Conservation (phyloP, 2,329 filamentous ascomycete genomes). For the Penicillium sp. region DNA sequence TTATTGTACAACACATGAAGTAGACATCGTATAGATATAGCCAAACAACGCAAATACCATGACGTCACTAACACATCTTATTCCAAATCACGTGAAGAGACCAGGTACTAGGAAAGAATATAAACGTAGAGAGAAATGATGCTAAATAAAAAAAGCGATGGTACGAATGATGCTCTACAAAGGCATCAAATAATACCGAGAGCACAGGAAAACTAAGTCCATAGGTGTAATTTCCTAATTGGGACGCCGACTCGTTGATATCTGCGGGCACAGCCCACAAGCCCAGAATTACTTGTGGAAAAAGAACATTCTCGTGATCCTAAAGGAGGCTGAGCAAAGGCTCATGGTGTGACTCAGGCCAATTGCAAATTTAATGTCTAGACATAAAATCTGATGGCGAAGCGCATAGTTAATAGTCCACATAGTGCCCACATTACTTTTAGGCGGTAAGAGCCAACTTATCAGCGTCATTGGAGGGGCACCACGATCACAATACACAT, state of each 20-base stretch:
- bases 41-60: background rate
- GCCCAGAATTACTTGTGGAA: background rate
- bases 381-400: conserved; percentile 4
- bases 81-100: background rate
- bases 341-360: background rate
- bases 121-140: background rate
- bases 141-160: background rate
- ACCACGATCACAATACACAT: conserved; percentile 9
- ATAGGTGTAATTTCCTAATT: background rate
- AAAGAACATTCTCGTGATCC: background rate
- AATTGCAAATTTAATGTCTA: background rate
- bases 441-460: conserved; percentile 18
- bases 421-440: conserved; percentile 5
- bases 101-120: background rate
- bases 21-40: background rate
- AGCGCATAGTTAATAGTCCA: background rate
- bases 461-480: conserved; percentile 23
- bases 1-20: background rate
- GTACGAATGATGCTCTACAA: background rate
- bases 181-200: background rate
- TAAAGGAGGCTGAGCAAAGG: background rate
- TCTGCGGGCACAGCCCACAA: conserved; percentile 2
- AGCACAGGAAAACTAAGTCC: background rate
- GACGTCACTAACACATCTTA: background rate
- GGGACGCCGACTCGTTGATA: conserved; percentile 5